Percentiles rank a stretch among this genome's conserved stretches.
Evolutionary conservation across 2,329 filamentous ascomycete genomes (phyloP).

Genomic region (Penicillium verrucosum): DNA sequence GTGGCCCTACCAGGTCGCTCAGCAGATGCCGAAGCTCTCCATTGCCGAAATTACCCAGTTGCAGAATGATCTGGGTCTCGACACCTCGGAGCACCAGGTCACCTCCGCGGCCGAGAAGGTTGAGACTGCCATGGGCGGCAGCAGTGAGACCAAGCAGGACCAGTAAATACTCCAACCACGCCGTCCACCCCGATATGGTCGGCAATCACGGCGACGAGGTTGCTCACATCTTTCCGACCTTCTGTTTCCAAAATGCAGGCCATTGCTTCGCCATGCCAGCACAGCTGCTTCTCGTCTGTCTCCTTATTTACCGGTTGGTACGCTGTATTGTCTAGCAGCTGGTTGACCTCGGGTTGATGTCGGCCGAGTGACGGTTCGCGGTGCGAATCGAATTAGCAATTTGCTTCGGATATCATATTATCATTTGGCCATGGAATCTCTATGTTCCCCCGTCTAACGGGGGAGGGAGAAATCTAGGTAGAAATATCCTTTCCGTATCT

Average conservation of each 20-base stretch:
- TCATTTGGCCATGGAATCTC: constrained; percentile 2
- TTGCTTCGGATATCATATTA: constrained; percentile 4
- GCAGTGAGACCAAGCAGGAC: constrained; percentile 8
- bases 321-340: constrained; percentile 80
- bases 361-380: not conserved
- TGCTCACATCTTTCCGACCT: constrained; percentile 63
- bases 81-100: constrained; percentile 2
- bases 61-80: constrained; percentile 24
- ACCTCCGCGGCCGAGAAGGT: constrained; percentile 14
- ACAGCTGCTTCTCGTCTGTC: constrained; percentile 22
- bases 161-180: constrained; percentile 16
- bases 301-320: constrained; percentile 51
- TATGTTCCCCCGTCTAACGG: not conserved
- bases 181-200: constrained; percentile 66
- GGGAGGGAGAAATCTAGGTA: not conserved
- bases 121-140: constrained; percentile 21
- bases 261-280: constrained; percentile 80
- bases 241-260: constrained; percentile 75
- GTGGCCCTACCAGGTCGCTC: constrained; percentile 26
- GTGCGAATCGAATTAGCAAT: not conserved
- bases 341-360: not conserved
- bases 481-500: not conserved
- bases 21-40: constrained; percentile 29
- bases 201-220: constrained; percentile 67
- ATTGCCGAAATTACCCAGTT: constrained; percentile 26